Conservation (phyloP, 345 rosid species). For the Theobroma cacao region DNA sequence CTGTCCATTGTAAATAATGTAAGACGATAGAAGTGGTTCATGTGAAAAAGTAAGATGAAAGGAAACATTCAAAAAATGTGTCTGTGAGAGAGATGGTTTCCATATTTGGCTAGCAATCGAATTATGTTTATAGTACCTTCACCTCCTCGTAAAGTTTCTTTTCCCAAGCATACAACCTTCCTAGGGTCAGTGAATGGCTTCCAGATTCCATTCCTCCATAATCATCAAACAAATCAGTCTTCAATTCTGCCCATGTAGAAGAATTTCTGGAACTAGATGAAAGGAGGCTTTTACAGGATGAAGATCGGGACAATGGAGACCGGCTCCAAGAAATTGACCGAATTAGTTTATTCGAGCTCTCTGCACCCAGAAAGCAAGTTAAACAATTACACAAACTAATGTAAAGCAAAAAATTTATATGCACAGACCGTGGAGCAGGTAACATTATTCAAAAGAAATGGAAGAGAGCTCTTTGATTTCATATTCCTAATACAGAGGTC, state of each 20-base stretch:
- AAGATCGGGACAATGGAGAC: conserved; percentile 28
- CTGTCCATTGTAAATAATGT: neutral
- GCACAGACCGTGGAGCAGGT: neutral
- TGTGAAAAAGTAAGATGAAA: neutral
- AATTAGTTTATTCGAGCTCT: conserved; percentile 33
- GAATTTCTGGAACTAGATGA: conserved; percentile 32
- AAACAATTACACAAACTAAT: neutral
- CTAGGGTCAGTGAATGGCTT: conserved; percentile 36
- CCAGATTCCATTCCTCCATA: conserved; percentile 36
- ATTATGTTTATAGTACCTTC: conserved; percentile 28
- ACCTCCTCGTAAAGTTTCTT: conserved; percentile 47
- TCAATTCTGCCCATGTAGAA: conserved; percentile 31
- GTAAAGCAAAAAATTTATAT: neutral
- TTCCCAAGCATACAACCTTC: conserved; percentile 46
- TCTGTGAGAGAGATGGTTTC: neutral
- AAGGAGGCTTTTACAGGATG: conserved; percentile 30
- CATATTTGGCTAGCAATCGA: neutral
- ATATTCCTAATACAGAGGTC: neutral
- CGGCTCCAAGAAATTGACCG: conserved; percentile 31
- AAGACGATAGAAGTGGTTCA: neutral
- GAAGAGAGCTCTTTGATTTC: neutral
- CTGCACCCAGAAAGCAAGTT: conserved; percentile 25
- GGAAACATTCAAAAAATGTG: neutral
- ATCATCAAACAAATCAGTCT: conserved; percentile 27
- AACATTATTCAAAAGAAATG: neutral